These are phyloP conservation scores for Saccharum officinarum DNA, from an alignment of 176 grass and related monocot genomes.

Conservation along the genomic window DNA sequence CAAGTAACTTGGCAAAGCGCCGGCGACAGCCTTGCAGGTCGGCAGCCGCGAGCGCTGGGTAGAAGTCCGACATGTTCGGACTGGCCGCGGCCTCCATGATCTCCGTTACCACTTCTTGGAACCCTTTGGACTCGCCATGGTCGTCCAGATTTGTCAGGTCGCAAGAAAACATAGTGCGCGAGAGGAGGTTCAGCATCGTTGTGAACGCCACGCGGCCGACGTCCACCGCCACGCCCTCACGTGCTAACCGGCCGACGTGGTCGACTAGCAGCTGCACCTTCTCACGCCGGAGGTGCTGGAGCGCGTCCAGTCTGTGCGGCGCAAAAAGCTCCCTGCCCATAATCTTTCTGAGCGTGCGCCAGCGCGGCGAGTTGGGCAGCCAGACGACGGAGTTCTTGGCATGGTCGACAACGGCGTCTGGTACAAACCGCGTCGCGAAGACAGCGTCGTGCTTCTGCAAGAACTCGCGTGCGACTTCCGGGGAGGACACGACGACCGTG, in stretches of 20 bases:
- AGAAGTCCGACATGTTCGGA: conserved; percentile 62
- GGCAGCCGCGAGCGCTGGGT: conserved; percentile 32
- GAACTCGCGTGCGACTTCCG: background rate
- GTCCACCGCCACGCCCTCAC: background rate
- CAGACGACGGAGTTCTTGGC: background rate
- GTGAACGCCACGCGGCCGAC: conserved; percentile 2
- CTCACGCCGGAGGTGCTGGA: conserved; percentile 2
- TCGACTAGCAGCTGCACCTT: background rate
- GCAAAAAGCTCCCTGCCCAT: background rate
- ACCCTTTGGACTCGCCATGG: background rate
- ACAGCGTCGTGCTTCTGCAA: background rate
- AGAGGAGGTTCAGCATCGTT: background rate
- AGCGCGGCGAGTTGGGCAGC: background rate
- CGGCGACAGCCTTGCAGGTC: conserved; percentile 48
- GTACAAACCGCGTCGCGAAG: background rate
- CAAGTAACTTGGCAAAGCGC: background rate
- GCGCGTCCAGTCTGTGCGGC: background rate
- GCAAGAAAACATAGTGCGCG: background rate
- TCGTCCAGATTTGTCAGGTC: background rate
- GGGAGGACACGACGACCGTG: background rate
- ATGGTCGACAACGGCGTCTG: background rate
- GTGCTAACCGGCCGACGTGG: background rate
- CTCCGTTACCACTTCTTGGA: conserved; percentile 26
- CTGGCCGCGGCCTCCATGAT: conserved; percentile 16
- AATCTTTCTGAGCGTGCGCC: background rate